These are phyloP conservation scores for Nitzschia putrida DNA, from an alignment of 108 stramenopile genomes.

Conservation along the genomic window DNA sequence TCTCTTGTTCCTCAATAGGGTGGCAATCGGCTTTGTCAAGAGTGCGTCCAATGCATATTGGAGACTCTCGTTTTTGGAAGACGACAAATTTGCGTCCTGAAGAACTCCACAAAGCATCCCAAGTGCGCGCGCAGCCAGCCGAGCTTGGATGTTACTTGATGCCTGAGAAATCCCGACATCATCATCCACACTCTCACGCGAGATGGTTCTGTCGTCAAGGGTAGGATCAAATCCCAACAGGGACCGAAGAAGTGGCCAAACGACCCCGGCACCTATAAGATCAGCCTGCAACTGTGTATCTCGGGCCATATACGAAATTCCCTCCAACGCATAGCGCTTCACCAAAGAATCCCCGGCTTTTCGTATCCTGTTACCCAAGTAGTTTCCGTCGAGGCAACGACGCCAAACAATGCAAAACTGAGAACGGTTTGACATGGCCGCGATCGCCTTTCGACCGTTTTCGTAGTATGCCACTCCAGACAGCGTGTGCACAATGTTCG, in stretches of 20 bases:
- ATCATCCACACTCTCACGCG: slow-evolving; percentile 38
- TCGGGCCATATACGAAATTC: slow-evolving; percentile 54
- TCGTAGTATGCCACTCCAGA: slow-evolving; percentile 60
- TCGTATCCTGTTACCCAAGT: slow-evolving; percentile 17
- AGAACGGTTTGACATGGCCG: slow-evolving; percentile 32
- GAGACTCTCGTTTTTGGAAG: slow-evolving; percentile 46
- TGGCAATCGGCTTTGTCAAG: slow-evolving; percentile 64
- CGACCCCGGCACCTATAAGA: slow-evolving; percentile 56
- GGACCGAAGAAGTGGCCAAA: slow-evolving; percentile 61
- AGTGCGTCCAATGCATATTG: slow-evolving; percentile 42
- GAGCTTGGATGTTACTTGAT: slow-evolving; percentile 60
- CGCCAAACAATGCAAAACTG: slow-evolving; percentile 54
- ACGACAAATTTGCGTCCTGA: slow-evolving; percentile 33
- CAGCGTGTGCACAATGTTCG: slow-evolving; percentile 54
- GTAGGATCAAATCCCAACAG: slow-evolving; percentile 69
- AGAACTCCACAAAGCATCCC: slow-evolving; percentile 68
- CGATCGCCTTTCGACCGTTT: slow-evolving; percentile 53
- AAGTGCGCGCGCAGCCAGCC: slow-evolving; percentile 60
- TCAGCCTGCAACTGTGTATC: slow-evolving; percentile 42
- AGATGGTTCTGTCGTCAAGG: slow-evolving; percentile 38
- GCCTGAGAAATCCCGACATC: slow-evolving; percentile 52
- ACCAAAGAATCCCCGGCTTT: slow-evolving; percentile 36
- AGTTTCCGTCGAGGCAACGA: slow-evolving; percentile 52
- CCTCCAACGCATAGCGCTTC: slow-evolving; percentile 66
- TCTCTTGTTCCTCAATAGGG: slow-evolving; percentile 59